These are phyloP conservation scores for Halenospora varia DNA, from an alignment of 495 filamentous ascomycete species.

Conservation along the genomic window DNA sequence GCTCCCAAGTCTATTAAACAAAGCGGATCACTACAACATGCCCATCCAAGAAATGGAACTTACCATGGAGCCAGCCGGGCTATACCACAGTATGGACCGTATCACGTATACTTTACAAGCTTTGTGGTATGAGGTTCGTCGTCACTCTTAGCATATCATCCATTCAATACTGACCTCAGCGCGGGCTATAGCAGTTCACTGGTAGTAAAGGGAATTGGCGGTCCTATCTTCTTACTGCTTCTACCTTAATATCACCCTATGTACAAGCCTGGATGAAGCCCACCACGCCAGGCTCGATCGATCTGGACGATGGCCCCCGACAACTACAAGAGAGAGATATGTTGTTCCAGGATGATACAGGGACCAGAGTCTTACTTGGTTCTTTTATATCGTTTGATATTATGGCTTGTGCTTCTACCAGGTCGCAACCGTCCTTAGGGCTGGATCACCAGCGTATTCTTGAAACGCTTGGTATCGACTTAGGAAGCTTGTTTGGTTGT, in stretches of 20 bases:
- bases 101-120: not conserved
- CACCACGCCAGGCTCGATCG: no score
- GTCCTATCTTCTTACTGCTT: not conserved
- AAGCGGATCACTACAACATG: not conserved
- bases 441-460: not conserved
- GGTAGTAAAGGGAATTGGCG: not conserved
- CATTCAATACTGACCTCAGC: not conserved
- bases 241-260: not conserved
- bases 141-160: not conserved
- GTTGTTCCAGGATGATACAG: not conserved
- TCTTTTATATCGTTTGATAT: conserved; percentile 2
- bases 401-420: not conserved
- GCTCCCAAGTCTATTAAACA: not conserved
- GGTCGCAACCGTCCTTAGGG: not conserved
- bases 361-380: not conserved
- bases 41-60: not conserved
- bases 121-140: not conserved
- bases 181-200: not conserved
- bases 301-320: no score
- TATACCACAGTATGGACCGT: not conserved
- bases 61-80: not conserved
- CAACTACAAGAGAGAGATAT: not conserved
- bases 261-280: no score
- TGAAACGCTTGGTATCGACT: not conserved
- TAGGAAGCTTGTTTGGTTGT: not conserved